A percentile compares a stretch with the other conserved stretches of the same genome.
Conservation (phyloP, 108 stramenopile species). For the Hondaea fermentalgiana region DNA sequence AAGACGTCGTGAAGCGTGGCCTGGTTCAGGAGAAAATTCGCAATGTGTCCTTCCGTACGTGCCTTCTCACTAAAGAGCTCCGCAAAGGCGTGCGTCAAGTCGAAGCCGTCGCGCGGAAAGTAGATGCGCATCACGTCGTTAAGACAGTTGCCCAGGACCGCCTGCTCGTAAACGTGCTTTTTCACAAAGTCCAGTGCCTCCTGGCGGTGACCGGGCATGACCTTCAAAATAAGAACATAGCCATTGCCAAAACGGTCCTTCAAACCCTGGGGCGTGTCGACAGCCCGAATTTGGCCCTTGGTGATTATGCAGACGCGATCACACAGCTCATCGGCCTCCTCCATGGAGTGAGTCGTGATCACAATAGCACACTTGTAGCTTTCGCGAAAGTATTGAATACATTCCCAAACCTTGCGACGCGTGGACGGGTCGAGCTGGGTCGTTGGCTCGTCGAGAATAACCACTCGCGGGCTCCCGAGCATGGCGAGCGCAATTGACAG, state of each 20-base stretch:
- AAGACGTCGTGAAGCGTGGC: constrained; percentile 12
- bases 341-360: constrained; percentile 56
- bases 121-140: constrained; percentile 2
- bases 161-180: not conserved
- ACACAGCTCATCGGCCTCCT: constrained; percentile 55
- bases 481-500: constrained; percentile 45
- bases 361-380: constrained; percentile 12
- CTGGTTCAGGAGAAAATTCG: not conserved
- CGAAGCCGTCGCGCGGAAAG: not conserved
- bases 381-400: not conserved
- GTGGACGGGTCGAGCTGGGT: constrained; percentile 35
- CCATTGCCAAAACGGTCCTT: constrained; percentile 48
- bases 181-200: not conserved
- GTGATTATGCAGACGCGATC: constrained; percentile 46
- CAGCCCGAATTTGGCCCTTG: constrained; percentile 36
- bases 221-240: constrained; percentile 30
- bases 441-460: constrained; percentile 45
- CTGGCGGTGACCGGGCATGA: not conserved
- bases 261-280: constrained; percentile 45
- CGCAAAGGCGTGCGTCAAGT: not conserved
- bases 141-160: constrained; percentile 2
- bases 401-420: constrained; percentile 2
- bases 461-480: constrained; percentile 40
- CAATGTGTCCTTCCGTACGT: not conserved
- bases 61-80: not conserved